Evolutionary conservation across 2,329 filamentous ascomycete genomes (phyloP), one percentile per base, ranked within the genome.

Genomic region (Fusarium sp.): DNA sequence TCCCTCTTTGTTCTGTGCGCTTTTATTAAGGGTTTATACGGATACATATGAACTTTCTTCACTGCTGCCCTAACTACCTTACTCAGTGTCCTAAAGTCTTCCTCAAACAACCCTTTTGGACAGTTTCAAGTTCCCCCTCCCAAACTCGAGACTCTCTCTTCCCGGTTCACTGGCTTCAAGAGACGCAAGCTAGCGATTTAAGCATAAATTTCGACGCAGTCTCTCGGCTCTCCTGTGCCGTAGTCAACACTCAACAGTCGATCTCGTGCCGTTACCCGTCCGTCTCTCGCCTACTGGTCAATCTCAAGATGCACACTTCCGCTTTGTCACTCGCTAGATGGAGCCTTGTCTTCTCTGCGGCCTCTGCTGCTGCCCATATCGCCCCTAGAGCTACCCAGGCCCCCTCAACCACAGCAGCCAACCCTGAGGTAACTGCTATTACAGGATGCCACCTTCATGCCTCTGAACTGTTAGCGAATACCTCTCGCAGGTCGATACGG

Each of bases 371-470:
- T 28, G 69, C 74, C 38, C 66, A 75, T 45, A 50, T 80, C n/a
- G 66, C 75, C 22, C 77, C 81, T 28, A 75, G 80, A 66, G 80
- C 81, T 62, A 82, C 82, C n/a, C 62, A 75, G 20, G 78, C 79
- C 26, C 70, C 79, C n/a, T 72, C 80, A 18, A 69, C 77, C 8
- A 70, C 79, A 13, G 68, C 77, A 26, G 42, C 55, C 17, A 65
- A 57, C 28, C 67, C 78, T 18, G 63, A 77, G 22, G 75, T 84
- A 20, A 84, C 83, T 3, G 83, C 82, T 38, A 77, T 86, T 20
- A 83, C 84, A 2, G 78, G 76, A 48, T 86, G 84, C 62, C 85
- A 87, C 70, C 73, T 84, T 9, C 84, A 87, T 52, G 83, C 75
- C 14, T 75, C 80, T 8, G 73, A 81, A 24, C 61, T 87, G 84